A percentile compares a stretch with the other conserved stretches of the same genome.
Conservation (phyloP, 1,139 yeast genomes). For the Zygoascus sp. region DNA sequence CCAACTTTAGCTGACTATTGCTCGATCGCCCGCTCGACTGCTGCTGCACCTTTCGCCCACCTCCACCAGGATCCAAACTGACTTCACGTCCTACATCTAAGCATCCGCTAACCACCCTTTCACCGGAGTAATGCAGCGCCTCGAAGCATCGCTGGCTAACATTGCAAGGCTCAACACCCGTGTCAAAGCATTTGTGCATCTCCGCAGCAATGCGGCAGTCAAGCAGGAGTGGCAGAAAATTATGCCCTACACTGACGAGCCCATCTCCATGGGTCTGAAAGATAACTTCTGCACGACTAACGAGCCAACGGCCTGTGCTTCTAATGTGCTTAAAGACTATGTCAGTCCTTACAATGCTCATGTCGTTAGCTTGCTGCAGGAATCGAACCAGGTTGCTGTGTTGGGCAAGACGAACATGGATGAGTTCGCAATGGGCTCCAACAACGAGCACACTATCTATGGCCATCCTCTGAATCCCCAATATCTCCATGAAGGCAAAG, state of each 20-base stretch:
- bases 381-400: constrained; percentile 49
- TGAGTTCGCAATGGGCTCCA: constrained; percentile 93
- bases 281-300: constrained; percentile 71
- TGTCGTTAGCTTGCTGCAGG: constrained; percentile 50
- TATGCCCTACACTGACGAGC: background rate
- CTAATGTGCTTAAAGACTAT: constrained; percentile 50
- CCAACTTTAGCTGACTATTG: too few species aligned
- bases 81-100: too few species aligned
- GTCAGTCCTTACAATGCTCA: constrained; percentile 81
- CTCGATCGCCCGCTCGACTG: too few species aligned
- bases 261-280: constrained; percentile 48
- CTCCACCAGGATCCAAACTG: background rate
- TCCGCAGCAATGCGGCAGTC: constrained; percentile 14
- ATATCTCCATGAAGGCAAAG: constrained; percentile 27
- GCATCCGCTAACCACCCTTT: too few species aligned
- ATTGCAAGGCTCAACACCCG: constrained; percentile 15
- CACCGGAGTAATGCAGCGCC: constrained; percentile 6
- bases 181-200: constrained; percentile 35
- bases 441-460: constrained; percentile 47
- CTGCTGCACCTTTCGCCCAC: background rate
- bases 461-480: constrained; percentile 65
- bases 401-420: constrained; percentile 88
- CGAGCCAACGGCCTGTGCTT: constrained; percentile 72
- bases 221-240: constrained; percentile 25
- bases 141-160: constrained; percentile 12